Conservation (phyloP, 257 asterid species). For the Leptodermis oblonga region DNA sequence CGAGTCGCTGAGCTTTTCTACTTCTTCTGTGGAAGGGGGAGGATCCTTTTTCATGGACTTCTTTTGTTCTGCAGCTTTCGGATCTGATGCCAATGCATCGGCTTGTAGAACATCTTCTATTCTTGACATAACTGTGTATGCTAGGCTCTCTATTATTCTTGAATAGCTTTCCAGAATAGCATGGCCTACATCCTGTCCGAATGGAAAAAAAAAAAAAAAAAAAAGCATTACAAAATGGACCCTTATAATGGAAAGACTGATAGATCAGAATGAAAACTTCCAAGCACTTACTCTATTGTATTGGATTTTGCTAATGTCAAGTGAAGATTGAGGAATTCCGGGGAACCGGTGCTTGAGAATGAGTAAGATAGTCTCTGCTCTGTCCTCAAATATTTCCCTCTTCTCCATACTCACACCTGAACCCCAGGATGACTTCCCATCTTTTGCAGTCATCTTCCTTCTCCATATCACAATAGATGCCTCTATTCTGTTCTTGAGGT, state of each 20-base stretch:
- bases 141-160: conserved; percentile 76
- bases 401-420: conserved; percentile 77
- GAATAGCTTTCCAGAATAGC: conserved; percentile 91
- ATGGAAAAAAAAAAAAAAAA: background rate
- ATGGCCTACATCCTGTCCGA: conserved; percentile 77
- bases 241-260: background rate
- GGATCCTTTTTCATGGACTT: conserved; percentile 27
- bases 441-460: conserved; percentile 76
- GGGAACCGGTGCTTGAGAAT: conserved; percentile 76
- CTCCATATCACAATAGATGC: conserved; percentile 85
- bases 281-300: conserved; percentile 42
- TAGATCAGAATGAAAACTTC: background rate
- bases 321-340: conserved; percentile 71
- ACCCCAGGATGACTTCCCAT: conserved; percentile 73
- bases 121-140: conserved; percentile 72
- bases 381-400: conserved; percentile 73
- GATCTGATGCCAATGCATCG: conserved; percentile 45
- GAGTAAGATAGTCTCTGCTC: conserved; percentile 68
- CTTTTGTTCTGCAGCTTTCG: conserved; percentile 33
- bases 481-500: conserved; percentile 82
- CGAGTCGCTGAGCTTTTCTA: conserved; percentile 33
- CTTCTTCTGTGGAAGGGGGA: conserved; percentile 25
- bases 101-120: conserved; percentile 76
- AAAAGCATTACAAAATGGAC: background rate
- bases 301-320: conserved; percentile 87